These are phyloP conservation scores for Mortierella antarctica DNA, from an alignment of 192 early-diverging fungal species.

Conservation along the genomic window DNA sequence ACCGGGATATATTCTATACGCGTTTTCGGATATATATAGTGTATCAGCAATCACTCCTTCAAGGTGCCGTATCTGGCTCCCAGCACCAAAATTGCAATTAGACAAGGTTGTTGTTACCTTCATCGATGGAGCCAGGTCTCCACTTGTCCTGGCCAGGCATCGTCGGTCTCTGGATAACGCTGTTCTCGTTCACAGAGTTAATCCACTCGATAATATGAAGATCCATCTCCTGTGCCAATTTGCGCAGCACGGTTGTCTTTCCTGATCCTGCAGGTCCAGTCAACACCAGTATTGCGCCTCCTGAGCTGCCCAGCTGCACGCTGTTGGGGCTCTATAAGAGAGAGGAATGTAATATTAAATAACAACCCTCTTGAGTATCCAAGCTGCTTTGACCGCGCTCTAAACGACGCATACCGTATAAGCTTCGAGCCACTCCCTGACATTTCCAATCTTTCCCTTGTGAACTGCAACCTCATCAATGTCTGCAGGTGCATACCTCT, in stretches of 20 bases:
- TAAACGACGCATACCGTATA: conserved; percentile 25
- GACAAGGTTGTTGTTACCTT: conserved; percentile 10
- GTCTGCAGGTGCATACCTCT: conserved; percentile 35
- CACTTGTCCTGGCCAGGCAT: conserved; percentile 22
- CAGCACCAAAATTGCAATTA: neutral
- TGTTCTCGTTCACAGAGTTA: conserved; percentile 61
- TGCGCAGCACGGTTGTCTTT: conserved; percentile 68
- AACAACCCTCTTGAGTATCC: neutral
- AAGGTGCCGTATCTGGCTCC: neutral
- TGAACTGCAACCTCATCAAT: conserved; percentile 63
- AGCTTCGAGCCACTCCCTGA: conserved; percentile 65
- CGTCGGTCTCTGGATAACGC: conserved; percentile 15
- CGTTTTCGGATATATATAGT: neutral
- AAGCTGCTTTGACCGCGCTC: neutral
- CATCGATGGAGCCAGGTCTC: conserved; percentile 26
- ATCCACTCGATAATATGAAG: conserved; percentile 72
- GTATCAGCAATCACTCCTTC: neutral
- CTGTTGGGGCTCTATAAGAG: conserved; percentile 25
- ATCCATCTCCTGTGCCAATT: conserved; percentile 63
- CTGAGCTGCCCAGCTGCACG: conserved; percentile 17
- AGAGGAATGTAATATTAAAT: conserved; percentile 5
- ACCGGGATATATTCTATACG: conserved; percentile 49
- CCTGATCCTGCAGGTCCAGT: conserved; percentile 74
- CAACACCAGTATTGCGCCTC: conserved; percentile 63
- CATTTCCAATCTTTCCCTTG: conserved; percentile 59